These are phyloP conservation scores for Brassica hybrid DNA, from an alignment of 441 rosid species.

Conservation along the genomic window DNA sequence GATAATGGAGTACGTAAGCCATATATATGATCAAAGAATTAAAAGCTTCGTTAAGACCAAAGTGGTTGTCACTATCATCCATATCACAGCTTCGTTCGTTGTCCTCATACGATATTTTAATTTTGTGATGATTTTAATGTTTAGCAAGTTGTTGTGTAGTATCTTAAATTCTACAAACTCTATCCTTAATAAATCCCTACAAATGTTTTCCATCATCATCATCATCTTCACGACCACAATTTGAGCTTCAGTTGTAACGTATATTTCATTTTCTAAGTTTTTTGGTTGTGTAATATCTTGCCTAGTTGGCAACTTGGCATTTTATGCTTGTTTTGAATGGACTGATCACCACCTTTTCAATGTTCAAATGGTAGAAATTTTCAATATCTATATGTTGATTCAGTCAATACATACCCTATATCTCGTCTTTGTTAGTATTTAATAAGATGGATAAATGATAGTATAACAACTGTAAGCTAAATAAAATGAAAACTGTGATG, in stretches of 20 bases:
- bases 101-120: not conserved
- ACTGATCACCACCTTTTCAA: not conserved
- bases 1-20: conserved; percentile 6
- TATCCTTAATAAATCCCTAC: not conserved
- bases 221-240: not conserved
- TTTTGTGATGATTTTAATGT: not conserved
- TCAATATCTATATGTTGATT: not conserved
- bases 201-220: not conserved
- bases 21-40: conserved; percentile 6
- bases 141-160: conserved; percentile 8
- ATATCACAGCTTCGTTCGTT: not conserved
- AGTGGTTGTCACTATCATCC: not conserved
- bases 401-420: not conserved
- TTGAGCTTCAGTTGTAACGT: not conserved
- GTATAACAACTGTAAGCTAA: not conserved
- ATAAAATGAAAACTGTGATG: not conserved
- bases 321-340: not conserved
- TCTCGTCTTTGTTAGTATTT: not conserved
- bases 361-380: not conserved
- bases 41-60: conserved; percentile 20
- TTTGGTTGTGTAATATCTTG: not conserved
- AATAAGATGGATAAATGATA: no score
- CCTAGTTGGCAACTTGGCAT: not conserved
- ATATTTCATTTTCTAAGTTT: not conserved
- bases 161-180: conserved; percentile 8